Base-by-base conservation (phyloP, 2,329 filamentous ascomycete species). In the Alternaria dauci region DNA sequence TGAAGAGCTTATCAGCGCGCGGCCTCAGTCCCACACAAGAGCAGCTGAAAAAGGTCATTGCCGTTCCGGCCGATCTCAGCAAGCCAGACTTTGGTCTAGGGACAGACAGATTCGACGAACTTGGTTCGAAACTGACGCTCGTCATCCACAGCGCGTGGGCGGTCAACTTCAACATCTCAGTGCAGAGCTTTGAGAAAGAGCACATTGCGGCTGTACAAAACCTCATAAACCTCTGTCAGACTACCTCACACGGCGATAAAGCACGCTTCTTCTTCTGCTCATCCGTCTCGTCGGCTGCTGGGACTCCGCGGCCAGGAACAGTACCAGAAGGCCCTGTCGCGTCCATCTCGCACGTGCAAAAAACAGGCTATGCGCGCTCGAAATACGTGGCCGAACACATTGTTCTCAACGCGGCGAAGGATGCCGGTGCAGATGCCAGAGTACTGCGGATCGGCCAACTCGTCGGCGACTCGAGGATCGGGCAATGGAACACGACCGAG, bases 111-210 rank as follows among this genome's bases (percentile, higher is more conserved):
- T 36, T 71, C 5, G 46, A 60, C 2, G 47, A 62, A 2, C 54
- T 76, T 7, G 54, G 46, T 4, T 56, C 47, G 0, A 67, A 50
- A 1, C 67, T 86, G 1, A 80, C 80, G 0, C 70, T 72, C 12
- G 78, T 85, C 20, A 82, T 87, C 26, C 84, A 87, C 74, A 79
- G 79, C 61, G 83, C 84, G 0, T 86, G 85, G 85, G 76, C 83
- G 1, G 85, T 87, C 28, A 87, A 87, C 70, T 87, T 87, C 77
- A 86, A 85, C 69, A 79, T 86, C 64, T 76, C 77, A 0, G 77
- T 87, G 1, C 74, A 77, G 2, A 83, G 79, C 53, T 87, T 87
- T 62, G 85, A 85, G 48, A 51, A 58, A 8, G 80, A 83, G 26
- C 76, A 79, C 59, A 80, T 87, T 20, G 73, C 69, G 2, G 83